Evolutionary conservation across 2,329 filamentous ascomycete species (phyloP), one percentile per base, ranked within the genome.

Genomic region (Bipolaris bicolor): DNA sequence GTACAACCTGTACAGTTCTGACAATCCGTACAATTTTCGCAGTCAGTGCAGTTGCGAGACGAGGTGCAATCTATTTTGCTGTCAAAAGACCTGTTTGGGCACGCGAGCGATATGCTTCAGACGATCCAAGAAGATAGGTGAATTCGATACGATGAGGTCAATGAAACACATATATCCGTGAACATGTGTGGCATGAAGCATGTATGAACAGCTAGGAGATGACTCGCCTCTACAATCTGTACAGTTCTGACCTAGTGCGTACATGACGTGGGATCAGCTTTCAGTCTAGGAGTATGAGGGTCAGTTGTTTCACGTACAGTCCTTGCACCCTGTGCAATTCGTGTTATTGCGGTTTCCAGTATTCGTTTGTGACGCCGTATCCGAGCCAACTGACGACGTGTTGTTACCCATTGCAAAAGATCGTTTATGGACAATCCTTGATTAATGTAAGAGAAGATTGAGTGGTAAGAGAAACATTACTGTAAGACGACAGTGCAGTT

Each of bases 271-370:
- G 7, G 5, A 31, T 57, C 22, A 57, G 54, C 24, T 7, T 15
- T 41, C 11, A 1, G 4, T 43, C 39, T 5, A 3, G 3, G 2
- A 18, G 4, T 7, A 34, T 20, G 3, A n/a, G 11, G 3, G 9
- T 15, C 40, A 11, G 5, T 36, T 15, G 9, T 7, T 33, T 16
- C 13, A 22, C 54, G 9, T 48, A 57, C 54, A 57, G 18, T 57
- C n/a, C 26, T 48, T 41, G 24, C 54, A 57, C 11, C 49, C 54
- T 10, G 49, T 57, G 31, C 54, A 57, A 31, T 53, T 37, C 6
- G 43, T 43, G 10, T 57, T 57, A 31, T 57, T 57, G 10, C 43
- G 49, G 24, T 57, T 57, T 31, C 54, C 54, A 3, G 47, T 24
- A 15, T 39, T 29, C 11, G 10, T 15, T 10, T 7, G 29, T 11